Conservation (phyloP, 306 rosid species). For the Hippophae gyantsensis region DNA sequence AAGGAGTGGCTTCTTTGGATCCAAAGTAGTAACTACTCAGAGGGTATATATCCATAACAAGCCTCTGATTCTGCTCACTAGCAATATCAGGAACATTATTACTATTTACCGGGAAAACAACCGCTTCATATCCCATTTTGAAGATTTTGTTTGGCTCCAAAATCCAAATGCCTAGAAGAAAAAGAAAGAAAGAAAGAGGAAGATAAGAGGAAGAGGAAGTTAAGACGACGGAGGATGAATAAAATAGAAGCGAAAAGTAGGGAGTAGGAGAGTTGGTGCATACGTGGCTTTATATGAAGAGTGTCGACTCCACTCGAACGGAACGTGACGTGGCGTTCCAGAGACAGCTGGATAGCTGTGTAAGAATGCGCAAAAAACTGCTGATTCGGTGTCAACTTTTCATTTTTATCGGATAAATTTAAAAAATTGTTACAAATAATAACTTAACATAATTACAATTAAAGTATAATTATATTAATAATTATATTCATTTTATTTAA, state of each 20-base stretch:
- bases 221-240: too few relatives aligned
- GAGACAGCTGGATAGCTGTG: constrained; percentile 5
- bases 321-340: constrained; percentile 26
- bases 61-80: constrained; percentile 6
- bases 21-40: constrained; percentile 65
- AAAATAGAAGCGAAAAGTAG: background rate
- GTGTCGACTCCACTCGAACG: too few relatives aligned
- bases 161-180: background rate
- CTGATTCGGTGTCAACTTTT: too few relatives aligned
- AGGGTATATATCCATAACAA: constrained; percentile 49
- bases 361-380: too few relatives aligned
- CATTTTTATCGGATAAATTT: too few relatives aligned
- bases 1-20: constrained; percentile 45
- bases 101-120: constrained; percentile 6
- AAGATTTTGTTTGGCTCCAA: background rate
- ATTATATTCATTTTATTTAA: too few relatives aligned
- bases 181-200: background rate
- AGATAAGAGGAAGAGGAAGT: background rate
- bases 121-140: constrained; percentile 40
- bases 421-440: too few relatives aligned
- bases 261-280: background rate
- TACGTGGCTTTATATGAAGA: too few relatives aligned
- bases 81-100: constrained; percentile 6
- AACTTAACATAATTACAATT: too few relatives aligned
- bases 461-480: too few relatives aligned